Base-by-base conservation (phyloP, 2,329 filamentous ascomycete genomes). In the Fusarium vanettenii region DNA sequence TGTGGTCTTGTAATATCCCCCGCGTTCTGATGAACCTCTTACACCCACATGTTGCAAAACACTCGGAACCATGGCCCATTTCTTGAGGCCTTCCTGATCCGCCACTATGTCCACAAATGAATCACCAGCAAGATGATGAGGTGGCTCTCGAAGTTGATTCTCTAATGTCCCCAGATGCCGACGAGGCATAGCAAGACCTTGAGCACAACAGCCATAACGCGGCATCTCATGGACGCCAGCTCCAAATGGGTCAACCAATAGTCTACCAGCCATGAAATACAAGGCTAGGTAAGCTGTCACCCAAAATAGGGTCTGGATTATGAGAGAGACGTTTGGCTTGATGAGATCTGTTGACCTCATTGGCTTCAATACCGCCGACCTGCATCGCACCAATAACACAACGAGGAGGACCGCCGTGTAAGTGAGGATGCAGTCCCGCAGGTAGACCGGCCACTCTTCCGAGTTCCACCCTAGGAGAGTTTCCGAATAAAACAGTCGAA, bases 401-500 rank as follows among this genome's bases (percentile, higher is more conserved):
- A 69, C 4, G 3, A 67, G 52, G 1, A 70, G 39, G 5, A 75
- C 57, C 2, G 57, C 20, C 5, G 71, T 10, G 29, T 80, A 81
- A 2, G 80, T n/a, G 6, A 74, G 13, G 2, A 76, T 18, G 13
- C 75, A 78, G n/a, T 69, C 71, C 18, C 50, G 31, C 1, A 73
- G 18, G 29, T 83, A 82, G 5, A 56, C 63, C 0, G 65, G 72
- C 81, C 80, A 83, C 52, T 82, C 76, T 57, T 82, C 80, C 1
- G 76, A 78, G 61, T 83, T 83, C 81, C 82, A 83, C 4, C 81
- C 81, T 41, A 83, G 72, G 39, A 81, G 81, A 2, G 75, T 77
- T 52, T 83, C 82, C 0, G 81, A 80, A 55, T 82, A 83, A 57
- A 83, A 83, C 1, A 83, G 73, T 18, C 82, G 74, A 9, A 83